Evolutionary conservation across 345 rosid genomes (phyloP), one percentile per base, ranked within the genome.

Genomic region (Physaria fendleri): DNA sequence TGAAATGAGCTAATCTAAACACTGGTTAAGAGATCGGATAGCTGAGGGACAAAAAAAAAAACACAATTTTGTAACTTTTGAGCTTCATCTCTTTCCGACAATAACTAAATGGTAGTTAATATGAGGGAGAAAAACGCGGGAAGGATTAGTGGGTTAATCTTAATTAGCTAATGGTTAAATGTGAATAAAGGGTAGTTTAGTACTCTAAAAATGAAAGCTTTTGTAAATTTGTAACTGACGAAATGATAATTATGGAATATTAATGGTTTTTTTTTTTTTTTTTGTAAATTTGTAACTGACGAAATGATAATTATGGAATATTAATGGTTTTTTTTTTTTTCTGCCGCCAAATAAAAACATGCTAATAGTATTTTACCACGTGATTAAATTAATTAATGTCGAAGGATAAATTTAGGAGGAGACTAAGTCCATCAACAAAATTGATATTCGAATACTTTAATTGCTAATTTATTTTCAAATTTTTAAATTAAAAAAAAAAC

Each of bases 281-380:
- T n/a, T n/a, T n/a, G n/a, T 45, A 21, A 18, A 14, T 17, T 13
- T 59, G 67, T 60, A 68, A 68, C 73, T 6, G 62, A 58, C 13
- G 21, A 44, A 43, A 56, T 52, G 34, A 56, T 60, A 60, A 68
- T 20, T 53, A 54, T 34, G 32, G 54, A 57, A 8, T 15, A 58
- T 49, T 41, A 49, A 40, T 58, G 45, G 59, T 12, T 30, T 50
- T 68, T 52, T n/a, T n/a, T n/a, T n/a, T 13, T 17, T 51, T 43
- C n/a, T 68, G 25, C 39, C 72, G 54, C 65, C 23, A 59, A 42
- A 34, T 16, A 17, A 22, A 27, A 48, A 38, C 20, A 66, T 20
- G 58, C 42, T 56, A 39, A 40, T 8, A 48, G 30, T 58, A 47
- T 57, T 58, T 10, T 11, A 49, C n/a, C n/a, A n/a, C n/a, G n/a